Conservation (phyloP, 495 filamentous ascomycete species). For the Penicillium samsonianum region DNA sequence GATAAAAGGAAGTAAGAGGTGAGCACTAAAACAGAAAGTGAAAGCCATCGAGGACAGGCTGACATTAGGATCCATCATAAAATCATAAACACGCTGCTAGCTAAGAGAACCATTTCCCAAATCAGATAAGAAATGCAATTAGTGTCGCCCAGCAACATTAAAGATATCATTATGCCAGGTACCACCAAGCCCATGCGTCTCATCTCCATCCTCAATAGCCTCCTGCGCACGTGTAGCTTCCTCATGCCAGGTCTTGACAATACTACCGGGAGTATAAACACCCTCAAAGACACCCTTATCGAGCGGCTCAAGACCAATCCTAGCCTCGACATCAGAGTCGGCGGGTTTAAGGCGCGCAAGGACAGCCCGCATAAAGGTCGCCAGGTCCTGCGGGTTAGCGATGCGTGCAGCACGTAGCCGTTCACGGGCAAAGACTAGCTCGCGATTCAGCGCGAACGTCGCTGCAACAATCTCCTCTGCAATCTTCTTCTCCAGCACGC, state of each 20-base stretch:
- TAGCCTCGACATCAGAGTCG: slow-evolving; percentile 70
- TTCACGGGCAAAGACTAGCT: slow-evolving; percentile 83
- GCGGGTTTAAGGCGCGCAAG: slow-evolving; percentile 70
- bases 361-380: slow-evolving; percentile 80
- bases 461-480: slow-evolving; percentile 67
- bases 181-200: slow-evolving; percentile 36
- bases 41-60: neutral
- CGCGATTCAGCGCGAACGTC: slow-evolving; percentile 74
- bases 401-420: slow-evolving; percentile 82
- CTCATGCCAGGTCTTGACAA: slow-evolving; percentile 85
- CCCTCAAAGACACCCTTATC: slow-evolving; percentile 74
- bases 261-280: slow-evolving; percentile 82
- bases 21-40: neutral
- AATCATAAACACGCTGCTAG: neutral
- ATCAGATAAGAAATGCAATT: slow-evolving; percentile 1
- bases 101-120: neutral
- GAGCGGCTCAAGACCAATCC: slow-evolving; percentile 65
- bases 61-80: neutral
- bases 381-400: slow-evolving; percentile 74
- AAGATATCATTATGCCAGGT: slow-evolving; percentile 87
- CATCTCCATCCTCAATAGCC: slow-evolving; percentile 57
- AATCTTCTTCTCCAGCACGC: slow-evolving; percentile 75
- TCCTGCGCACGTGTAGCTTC: slow-evolving; percentile 69
- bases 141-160: slow-evolving; percentile 51
- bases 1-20: neutral